These are phyloP conservation scores for Tremella yokohamensis DNA, from an alignment of 768 basidiomycete genomes.

Conservation along the genomic window DNA sequence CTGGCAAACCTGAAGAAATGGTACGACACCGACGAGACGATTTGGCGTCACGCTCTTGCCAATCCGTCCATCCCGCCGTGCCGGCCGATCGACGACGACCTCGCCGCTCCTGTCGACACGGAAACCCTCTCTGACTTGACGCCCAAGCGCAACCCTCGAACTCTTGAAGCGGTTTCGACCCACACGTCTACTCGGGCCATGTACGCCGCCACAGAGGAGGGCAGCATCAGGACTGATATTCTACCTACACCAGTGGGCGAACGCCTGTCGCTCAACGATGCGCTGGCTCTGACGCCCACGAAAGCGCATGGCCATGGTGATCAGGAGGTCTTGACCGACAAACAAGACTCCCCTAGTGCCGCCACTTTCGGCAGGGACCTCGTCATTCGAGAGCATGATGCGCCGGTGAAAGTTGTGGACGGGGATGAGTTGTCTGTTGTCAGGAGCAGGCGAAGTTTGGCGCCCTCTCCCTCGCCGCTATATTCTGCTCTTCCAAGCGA, in stretches of 20 bases:
- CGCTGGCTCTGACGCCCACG: neutral
- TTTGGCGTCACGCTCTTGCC: constrained; percentile 52
- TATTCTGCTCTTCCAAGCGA: no score
- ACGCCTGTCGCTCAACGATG: neutral
- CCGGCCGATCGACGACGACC: neutral
- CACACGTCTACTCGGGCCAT: neutral
- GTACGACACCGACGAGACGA: constrained; percentile 68
- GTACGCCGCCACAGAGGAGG: neutral
- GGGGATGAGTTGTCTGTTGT: no score
- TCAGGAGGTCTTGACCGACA: neutral
- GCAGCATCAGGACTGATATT: neutral
- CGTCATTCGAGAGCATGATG: neutral
- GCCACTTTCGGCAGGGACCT: neutral
- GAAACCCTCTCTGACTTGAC: neutral
- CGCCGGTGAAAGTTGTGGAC: neutral
- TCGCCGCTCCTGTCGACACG: neutral
- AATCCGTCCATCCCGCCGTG: neutral
- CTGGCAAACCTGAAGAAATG: constrained; percentile 65
- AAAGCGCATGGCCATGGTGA: neutral
- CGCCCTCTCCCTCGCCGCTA: no score
- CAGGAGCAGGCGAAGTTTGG: no score
- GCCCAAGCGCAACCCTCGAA: neutral
- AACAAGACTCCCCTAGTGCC: neutral
- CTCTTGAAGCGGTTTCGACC: neutral
- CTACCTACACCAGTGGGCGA: no score